phyloP scores from a whole-genome alignment of 164 flowering plant genomes.

The Cinnamomum micranthum region DNA sequence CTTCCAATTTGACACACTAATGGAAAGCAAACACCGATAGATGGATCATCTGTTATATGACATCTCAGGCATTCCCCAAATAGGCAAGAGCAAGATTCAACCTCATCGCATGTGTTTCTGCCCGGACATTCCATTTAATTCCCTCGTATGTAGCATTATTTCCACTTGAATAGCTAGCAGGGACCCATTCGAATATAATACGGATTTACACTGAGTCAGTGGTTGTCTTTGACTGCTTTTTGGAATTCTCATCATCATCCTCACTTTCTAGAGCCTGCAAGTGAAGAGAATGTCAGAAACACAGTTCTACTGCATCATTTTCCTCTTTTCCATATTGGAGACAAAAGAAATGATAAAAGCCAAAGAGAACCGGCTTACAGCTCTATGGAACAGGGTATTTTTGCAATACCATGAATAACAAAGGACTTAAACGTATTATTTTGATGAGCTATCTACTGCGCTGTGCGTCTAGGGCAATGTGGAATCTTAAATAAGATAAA shows the following conservation, averaged over 20 bases:
- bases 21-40: not conserved
- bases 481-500: no score
- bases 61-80: not conserved
- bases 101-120: not conserved
- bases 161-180: not conserved
- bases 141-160: not conserved
- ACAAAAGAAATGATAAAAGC: not conserved
- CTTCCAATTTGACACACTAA: not conserved
- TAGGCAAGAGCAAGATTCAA: not conserved
- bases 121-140: not conserved
- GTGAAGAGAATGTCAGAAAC: not conserved
- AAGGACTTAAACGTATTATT: no score
- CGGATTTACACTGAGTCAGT: not conserved
- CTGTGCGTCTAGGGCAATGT: no score
- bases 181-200: not conserved
- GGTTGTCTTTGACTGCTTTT: not conserved
- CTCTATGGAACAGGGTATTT: no score
- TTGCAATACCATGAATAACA: no score
- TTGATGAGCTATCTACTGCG: no score
- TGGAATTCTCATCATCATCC: slow-evolving; percentile 4
- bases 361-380: not conserved
- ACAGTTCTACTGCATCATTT: not conserved
- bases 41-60: not conserved
- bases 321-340: not conserved
- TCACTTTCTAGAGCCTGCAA: slow-evolving; percentile 1